Conservation (phyloP, 257 asterid genomes). For the Galeopsis tetrahit region DNA sequence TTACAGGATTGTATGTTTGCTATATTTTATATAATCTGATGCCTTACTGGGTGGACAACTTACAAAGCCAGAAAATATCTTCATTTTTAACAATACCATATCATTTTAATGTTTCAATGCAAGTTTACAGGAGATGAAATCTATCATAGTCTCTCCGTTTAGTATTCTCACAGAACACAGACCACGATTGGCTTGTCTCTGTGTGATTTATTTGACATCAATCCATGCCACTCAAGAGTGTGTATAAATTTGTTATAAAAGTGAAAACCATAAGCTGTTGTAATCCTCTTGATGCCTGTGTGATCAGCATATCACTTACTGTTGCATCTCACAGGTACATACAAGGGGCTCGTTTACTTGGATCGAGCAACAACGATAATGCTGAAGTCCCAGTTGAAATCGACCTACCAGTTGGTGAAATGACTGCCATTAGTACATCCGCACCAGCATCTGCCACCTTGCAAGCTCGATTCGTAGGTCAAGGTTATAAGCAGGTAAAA, state of each 20-base stretch:
- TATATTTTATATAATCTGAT: background rate
- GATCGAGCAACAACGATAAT: conserved; percentile 35
- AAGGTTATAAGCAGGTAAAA: conserved; percentile 92
- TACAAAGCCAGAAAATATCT: background rate
- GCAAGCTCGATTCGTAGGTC: conserved; percentile 82
- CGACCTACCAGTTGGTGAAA: conserved; percentile 48
- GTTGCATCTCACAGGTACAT: conserved; percentile 58
- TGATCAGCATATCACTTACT: conserved; percentile 1
- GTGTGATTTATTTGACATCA: too few species aligned
- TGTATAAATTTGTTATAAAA: too few species aligned
- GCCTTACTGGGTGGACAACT: background rate
- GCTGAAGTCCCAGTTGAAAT: conserved; percentile 35
- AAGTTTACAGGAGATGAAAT: too few species aligned
- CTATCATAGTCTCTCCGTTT: too few species aligned
- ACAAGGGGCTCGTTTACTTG: conserved; percentile 77
- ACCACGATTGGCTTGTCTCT: too few species aligned
- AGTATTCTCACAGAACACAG: too few species aligned
- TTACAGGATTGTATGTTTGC: background rate
- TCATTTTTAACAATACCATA: too few species aligned
- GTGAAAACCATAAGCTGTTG: background rate
- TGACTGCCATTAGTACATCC: conserved; percentile 38
- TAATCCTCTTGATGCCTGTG: background rate
- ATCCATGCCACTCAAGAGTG: too few species aligned
- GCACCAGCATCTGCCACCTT: conserved; percentile 48
- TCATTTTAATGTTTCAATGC: too few species aligned